Evolutionary conservation across 495 filamentous ascomycete genomes (phyloP).

Genomic region (Xylaria sp.): DNA sequence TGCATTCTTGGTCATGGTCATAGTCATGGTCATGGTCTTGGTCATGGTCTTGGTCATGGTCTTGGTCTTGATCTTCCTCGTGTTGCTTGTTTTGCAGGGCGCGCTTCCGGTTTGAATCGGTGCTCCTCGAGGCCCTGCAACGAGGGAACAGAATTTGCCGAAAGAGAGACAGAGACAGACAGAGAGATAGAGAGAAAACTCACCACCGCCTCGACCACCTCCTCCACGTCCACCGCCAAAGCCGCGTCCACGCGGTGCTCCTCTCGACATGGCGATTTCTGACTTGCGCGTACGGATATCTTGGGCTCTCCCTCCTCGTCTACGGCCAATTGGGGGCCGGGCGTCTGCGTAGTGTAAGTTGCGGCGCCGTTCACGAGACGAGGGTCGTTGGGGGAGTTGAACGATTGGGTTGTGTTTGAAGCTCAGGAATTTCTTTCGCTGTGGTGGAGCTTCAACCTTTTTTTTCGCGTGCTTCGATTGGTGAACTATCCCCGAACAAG

Average conservation of each 20-base stretch:
- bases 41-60: no score
- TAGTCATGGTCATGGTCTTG: no score
- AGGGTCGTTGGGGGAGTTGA: background rate
- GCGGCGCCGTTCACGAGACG: constrained; percentile 1
- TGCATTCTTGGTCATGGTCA: background rate
- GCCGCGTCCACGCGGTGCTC: constrained; percentile 45
- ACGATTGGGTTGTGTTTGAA: constrained; percentile 1
- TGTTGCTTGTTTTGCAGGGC: background rate
- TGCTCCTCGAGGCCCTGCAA: background rate
- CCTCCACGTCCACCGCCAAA: constrained; percentile 39
- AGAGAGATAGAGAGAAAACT: no score
- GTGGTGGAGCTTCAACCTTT: constrained; percentile 15
- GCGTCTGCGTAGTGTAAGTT: constrained; percentile 1
- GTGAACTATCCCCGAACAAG: background rate
- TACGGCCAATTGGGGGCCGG: constrained; percentile 3
- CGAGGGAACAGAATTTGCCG: background rate
- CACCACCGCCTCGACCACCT: constrained; percentile 37
- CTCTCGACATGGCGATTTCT: constrained; percentile 41
- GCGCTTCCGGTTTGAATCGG: background rate
- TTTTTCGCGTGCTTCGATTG: constrained; percentile 13
- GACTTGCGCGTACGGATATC: background rate
- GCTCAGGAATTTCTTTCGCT: constrained; percentile 22
- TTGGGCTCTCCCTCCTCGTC: background rate
- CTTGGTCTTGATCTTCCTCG: background rate
- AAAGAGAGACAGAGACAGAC: no score